Evolutionary conservation across 176 grass and related monocot genomes (phyloP).

Genomic region (Aechmea fasciata): DNA sequence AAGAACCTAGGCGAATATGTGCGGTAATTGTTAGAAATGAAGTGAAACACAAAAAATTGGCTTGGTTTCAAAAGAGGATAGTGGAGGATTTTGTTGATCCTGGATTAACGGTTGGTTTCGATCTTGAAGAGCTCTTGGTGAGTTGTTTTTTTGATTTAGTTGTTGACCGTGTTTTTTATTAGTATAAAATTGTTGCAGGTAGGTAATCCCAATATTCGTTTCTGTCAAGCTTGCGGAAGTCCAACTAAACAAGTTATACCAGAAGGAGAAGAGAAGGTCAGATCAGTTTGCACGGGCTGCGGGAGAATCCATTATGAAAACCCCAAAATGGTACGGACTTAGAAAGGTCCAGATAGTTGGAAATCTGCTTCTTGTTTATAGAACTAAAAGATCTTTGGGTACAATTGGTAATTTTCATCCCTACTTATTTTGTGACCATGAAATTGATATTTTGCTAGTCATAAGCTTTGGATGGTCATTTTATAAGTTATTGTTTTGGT

Average conservation of each 20-base stretch:
- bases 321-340: constrained; percentile 77
- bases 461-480: too few relatives aligned
- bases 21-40: neutral
- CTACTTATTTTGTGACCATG: too few relatives aligned
- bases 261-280: constrained; percentile 88
- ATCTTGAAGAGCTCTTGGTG: too few relatives aligned
- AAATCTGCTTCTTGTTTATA: neutral
- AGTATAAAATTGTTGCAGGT: constrained; percentile 23
- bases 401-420: too few relatives aligned
- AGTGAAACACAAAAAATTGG: neutral
- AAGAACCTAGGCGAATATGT: neutral
- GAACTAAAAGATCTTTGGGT: too few relatives aligned
- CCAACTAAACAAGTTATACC: constrained; percentile 68
- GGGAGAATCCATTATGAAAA: constrained; percentile 92
- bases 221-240: constrained; percentile 70
- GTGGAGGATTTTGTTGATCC: too few relatives aligned
- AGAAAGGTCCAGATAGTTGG: neutral
- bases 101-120: too few relatives aligned
- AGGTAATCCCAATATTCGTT: constrained; percentile 56
- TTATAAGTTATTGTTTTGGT: too few relatives aligned
- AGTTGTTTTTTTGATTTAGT: too few relatives aligned
- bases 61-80: neutral
- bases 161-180: neutral
- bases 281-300: constrained; percentile 76
- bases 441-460: too few relatives aligned